Evolutionary conservation across 441 rosid species (phyloP).

Genomic region (Gossypium davidsonii): DNA sequence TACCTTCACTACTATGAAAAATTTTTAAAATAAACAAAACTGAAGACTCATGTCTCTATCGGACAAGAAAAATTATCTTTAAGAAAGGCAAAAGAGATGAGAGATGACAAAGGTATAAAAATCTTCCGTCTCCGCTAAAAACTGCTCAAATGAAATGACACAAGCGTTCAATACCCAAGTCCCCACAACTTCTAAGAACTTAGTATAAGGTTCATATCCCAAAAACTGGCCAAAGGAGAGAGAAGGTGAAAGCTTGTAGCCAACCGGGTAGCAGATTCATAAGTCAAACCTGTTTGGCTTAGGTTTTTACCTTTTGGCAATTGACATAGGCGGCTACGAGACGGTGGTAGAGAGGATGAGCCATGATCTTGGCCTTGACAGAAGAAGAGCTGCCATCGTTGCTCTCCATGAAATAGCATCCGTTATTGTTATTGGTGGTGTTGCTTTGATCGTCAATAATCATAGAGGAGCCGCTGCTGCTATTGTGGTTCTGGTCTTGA

Average conservation of each 20-base stretch:
- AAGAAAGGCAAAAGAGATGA: not conserved
- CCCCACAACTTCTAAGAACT: no score
- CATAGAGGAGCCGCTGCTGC: conserved; percentile 25
- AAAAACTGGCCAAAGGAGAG: not conserved
- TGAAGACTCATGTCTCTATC: conserved; percentile 22
- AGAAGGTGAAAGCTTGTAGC: not conserved
- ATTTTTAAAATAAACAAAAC: no score
- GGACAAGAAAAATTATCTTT: not conserved
- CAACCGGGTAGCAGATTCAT: not conserved
- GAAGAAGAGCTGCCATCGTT: conserved; percentile 30
- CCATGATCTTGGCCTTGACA: conserved; percentile 80
- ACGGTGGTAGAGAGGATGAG: conserved; percentile 91
- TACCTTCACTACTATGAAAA: not conserved
- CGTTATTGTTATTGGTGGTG: conserved; percentile 17
- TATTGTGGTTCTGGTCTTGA: conserved; percentile 35
- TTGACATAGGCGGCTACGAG: conserved; percentile 76
- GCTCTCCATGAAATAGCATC: conserved; percentile 53
- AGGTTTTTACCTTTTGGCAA: conserved; percentile 72
- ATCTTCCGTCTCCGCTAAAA: not conserved
- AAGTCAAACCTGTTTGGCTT: not conserved
- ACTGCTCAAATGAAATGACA: not conserved
- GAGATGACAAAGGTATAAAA: not conserved
- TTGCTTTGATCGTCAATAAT: conserved; percentile 32
- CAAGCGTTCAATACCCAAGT: not conserved
- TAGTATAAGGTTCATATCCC: no score